These are phyloP conservation scores for Tolypocladium endophyticum DNA, from an alignment of 2,329 filamentous ascomycete genomes.

Conservation along the genomic window DNA sequence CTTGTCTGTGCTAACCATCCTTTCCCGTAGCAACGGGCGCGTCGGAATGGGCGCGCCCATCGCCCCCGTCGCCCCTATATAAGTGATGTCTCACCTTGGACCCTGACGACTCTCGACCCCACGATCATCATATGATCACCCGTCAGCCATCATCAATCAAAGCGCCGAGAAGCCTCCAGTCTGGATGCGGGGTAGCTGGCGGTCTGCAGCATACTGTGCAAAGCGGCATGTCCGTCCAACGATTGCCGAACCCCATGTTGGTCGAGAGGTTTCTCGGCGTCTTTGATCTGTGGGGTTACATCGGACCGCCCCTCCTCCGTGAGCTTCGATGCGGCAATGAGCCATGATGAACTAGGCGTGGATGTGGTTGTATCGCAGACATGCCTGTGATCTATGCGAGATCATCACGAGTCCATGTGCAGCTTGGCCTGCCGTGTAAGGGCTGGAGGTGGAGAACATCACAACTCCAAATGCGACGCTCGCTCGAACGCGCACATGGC, in stretches of 20 bases:
- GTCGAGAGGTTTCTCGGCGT: background rate
- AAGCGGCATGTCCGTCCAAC: background rate
- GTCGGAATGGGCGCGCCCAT: too few species aligned
- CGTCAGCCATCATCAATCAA: background rate
- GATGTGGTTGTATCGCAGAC: background rate
- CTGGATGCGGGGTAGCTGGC: slow-evolving; percentile 1
- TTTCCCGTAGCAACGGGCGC: background rate
- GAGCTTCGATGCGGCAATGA: background rate
- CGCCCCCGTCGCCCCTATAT: too few species aligned
- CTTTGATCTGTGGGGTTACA: background rate
- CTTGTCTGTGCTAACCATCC: background rate
- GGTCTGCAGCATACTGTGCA: background rate
- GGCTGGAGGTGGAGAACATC: background rate
- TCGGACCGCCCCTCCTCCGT: background rate
- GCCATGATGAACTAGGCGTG: background rate
- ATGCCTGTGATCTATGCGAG: background rate
- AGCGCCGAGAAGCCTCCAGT: background rate
- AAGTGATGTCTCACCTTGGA: background rate
- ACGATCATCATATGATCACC: background rate
- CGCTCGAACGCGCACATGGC: background rate
- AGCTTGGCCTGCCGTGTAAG: background rate
- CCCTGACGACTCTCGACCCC: background rate
- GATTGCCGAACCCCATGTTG: background rate
- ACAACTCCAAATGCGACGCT: background rate
- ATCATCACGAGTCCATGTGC: background rate